These are phyloP conservation scores for Pythium monospermum DNA, from an alignment of 352 stramenopile species.

Conservation along the genomic window DNA sequence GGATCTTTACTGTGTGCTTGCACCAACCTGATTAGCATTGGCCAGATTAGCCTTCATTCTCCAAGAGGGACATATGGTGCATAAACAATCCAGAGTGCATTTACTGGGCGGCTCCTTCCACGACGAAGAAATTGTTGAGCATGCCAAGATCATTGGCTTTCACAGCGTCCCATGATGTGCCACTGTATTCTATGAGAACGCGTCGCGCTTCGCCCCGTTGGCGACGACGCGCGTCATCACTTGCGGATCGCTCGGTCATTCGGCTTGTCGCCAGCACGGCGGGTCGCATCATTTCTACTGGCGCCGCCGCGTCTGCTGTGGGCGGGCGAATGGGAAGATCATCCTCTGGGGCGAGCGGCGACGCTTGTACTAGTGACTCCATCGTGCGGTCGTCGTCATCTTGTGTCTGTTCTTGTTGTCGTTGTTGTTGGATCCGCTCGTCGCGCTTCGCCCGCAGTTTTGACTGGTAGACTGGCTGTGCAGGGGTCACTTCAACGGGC, in stretches of 20 bases:
- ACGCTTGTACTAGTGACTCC: background rate
- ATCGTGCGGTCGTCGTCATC: background rate
- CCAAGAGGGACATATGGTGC: too few species aligned
- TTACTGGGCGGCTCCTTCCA: conserved; percentile 42
- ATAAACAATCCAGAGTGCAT: background rate
- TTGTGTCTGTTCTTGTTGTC: conserved; percentile 14
- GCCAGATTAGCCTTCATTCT: too few species aligned
- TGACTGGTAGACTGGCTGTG: conserved; percentile 35
- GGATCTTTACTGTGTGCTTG: conserved; percentile 31
- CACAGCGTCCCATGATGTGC: conserved; percentile 54
- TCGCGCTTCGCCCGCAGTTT: conserved; percentile 57
- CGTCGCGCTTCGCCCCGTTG: conserved; percentile 53
- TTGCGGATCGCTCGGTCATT: conserved; percentile 6
- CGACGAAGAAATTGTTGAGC: conserved; percentile 54
- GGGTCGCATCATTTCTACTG: background rate
- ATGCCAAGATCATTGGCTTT: conserved; percentile 38
- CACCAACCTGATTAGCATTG: conserved; percentile 40
- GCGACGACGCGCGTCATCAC: conserved; percentile 28
- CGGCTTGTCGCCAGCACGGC: background rate
- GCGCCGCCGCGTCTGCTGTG: background rate
- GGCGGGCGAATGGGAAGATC: too few species aligned
- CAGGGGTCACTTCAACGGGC: background rate
- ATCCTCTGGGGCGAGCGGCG: background rate
- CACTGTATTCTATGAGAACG: conserved; percentile 44
- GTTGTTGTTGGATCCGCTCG: conserved; percentile 32